Conservation (phyloP, 108 stramenopile genomes). For the Cyclotella atomus region DNA sequence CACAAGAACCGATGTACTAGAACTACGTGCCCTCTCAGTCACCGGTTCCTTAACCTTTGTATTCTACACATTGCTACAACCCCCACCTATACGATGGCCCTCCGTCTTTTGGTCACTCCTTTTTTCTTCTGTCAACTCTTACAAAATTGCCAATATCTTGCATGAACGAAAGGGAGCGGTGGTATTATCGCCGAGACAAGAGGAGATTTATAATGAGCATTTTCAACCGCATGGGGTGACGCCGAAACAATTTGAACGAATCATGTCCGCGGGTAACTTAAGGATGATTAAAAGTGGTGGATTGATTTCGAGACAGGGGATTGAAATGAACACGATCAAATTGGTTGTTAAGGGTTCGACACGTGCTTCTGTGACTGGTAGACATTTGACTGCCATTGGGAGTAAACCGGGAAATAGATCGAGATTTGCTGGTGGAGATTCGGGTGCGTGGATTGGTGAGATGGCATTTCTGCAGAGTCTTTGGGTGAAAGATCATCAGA, state of each 20-base stretch:
- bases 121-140: slow-evolving; percentile 74
- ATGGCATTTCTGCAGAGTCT: slow-evolving; percentile 75
- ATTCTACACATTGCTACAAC: slow-evolving; percentile 51
- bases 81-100: slow-evolving; percentile 42
- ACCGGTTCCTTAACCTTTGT: slow-evolving; percentile 61
- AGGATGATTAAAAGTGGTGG: slow-evolving; percentile 46
- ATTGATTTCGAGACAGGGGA: slow-evolving; percentile 58
- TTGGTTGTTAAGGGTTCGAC: slow-evolving; percentile 72
- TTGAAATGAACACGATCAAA: slow-evolving; percentile 58
- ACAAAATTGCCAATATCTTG: slow-evolving; percentile 65
- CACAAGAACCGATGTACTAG: slow-evolving; percentile 82
- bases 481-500: slow-evolving; percentile 53
- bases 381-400: slow-evolving; percentile 70
- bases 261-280: slow-evolving; percentile 45
- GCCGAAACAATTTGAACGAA: slow-evolving; percentile 80
- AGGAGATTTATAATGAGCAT: slow-evolving; percentile 67
- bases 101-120: slow-evolving; percentile 61
- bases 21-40: slow-evolving; percentile 67
- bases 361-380: slow-evolving; percentile 59
- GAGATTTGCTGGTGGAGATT: slow-evolving; percentile 64
- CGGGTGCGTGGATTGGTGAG: slow-evolving; percentile 88
- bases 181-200: slow-evolving; percentile 53
- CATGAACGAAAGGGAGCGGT: slow-evolving; percentile 70
- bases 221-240: slow-evolving; percentile 83
- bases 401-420: slow-evolving; percentile 47